Conservation (phyloP, 78 protist species). For the Planoprotostelium fungivorum region DNA sequence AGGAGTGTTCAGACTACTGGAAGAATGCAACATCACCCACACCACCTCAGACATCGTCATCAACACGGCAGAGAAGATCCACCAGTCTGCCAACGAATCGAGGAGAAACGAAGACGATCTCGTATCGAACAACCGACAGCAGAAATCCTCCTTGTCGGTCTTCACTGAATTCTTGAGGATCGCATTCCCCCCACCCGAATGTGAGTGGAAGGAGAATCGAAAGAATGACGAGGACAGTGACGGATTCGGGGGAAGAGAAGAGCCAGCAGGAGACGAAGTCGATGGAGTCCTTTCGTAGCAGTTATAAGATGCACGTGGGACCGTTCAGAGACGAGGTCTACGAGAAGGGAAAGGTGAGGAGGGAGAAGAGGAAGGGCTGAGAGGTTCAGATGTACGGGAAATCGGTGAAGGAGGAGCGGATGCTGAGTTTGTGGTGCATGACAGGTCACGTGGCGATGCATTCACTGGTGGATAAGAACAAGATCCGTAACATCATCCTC, state of each 20-base stretch:
- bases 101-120: background rate
- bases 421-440: background rate
- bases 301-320: background rate
- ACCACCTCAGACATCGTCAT: background rate
- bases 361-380: background rate
- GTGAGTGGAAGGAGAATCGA: background rate
- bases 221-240: background rate
- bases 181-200: background rate
- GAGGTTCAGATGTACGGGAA: background rate
- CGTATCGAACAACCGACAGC: background rate
- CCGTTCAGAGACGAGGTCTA: background rate
- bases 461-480: background rate
- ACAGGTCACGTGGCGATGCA: background rate
- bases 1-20: background rate
- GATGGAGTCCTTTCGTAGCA: background rate
- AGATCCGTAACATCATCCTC: slow-evolving; percentile 56
- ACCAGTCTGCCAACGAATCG: background rate
- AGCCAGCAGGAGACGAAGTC: no score
- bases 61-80: background rate
- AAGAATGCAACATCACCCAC: background rate
- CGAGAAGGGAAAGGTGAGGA: background rate
- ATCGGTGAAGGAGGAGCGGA: background rate
- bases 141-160: background rate
- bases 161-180: background rate
- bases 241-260: background rate